Evolutionary conservation across 768 basidiomycete species (phyloP).

Genomic region (Termitomyces heimii): DNA sequence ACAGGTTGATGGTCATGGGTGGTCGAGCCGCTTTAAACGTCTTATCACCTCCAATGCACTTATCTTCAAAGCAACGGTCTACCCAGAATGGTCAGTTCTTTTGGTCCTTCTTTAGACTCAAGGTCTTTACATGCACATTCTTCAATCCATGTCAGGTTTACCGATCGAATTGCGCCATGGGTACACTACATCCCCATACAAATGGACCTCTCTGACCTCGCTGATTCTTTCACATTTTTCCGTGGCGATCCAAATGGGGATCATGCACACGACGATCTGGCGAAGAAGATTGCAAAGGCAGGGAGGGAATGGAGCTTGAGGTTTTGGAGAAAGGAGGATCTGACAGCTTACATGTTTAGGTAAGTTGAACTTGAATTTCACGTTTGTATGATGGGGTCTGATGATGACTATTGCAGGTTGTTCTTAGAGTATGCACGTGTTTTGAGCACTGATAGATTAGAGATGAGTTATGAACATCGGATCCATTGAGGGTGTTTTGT

Average conservation of each 20-base stretch:
- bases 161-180: slow-evolving; percentile 53
- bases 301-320: slow-evolving; percentile 52
- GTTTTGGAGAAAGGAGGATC: slow-evolving; percentile 57
- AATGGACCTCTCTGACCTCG: slow-evolving; percentile 24
- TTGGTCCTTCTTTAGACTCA: not conserved
- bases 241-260: not conserved
- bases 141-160: slow-evolving; percentile 39
- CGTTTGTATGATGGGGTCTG: not conserved
- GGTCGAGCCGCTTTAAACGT: slow-evolving; percentile 60
- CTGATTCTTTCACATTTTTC: not conserved
- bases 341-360: slow-evolving; percentile 55
- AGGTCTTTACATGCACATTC: not conserved
- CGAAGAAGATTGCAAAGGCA: slow-evolving; percentile 45
- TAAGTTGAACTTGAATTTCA: slow-evolving; percentile 13
- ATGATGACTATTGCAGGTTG: slow-evolving; percentile 24
- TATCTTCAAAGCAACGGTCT: slow-evolving; percentile 58
- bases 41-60: slow-evolving; percentile 53
- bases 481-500: not conserved
- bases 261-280: slow-evolving; percentile 36
- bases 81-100: slow-evolving; percentile 52
- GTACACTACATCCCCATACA: slow-evolving; percentile 70
- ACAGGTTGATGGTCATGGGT: slow-evolving; percentile 53
- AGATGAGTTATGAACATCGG: slow-evolving; percentile 26
- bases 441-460: slow-evolving; percentile 37
- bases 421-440: slow-evolving; percentile 50